A percentile compares a stretch with the other conserved stretches of the same genome.
Evolutionary conservation across 1,284 basidiomycete species (phyloP).

Genomic region (Nidula niveotomentosa): DNA sequence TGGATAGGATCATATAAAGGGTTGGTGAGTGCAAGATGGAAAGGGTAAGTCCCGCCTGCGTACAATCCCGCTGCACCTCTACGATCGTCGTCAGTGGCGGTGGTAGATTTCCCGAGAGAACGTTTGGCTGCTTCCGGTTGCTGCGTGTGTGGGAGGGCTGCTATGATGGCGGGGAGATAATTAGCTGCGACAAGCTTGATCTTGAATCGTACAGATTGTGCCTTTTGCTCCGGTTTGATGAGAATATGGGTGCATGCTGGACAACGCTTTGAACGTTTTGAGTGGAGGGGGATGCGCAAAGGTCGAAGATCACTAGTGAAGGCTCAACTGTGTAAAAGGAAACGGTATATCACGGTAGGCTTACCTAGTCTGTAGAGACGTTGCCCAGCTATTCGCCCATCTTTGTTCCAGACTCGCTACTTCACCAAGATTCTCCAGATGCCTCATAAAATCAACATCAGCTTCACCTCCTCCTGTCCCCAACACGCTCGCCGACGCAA

Average conservation of each 20-base stretch:
- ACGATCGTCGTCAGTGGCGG: constrained; percentile 39
- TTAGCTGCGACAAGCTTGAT: constrained; percentile 96
- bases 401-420: constrained; percentile 77
- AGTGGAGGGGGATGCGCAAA: constrained; percentile 85
- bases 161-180: constrained; percentile 88
- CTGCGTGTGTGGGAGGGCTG: constrained; percentile 60
- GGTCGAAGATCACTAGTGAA: constrained; percentile 75
- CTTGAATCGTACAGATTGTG: constrained; percentile 91
- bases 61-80: constrained; percentile 48
- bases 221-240: constrained; percentile 97
- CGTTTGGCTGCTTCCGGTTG: constrained; percentile 49
- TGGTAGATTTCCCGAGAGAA: constrained; percentile 40
- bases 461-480: constrained; percentile 62
- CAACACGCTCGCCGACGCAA: constrained; percentile 48
- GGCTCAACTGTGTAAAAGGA: constrained; percentile 5
- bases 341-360: constrained; percentile 42
- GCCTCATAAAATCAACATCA: constrained; percentile 69
- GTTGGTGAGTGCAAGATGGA: constrained; percentile 89
- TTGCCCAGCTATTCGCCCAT: constrained; percentile 82
- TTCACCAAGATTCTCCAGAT: constrained; percentile 58
- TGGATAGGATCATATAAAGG: constrained; percentile 94
- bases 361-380: constrained; percentile 51
- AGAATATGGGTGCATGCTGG: constrained; percentile 93
- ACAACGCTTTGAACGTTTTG: constrained; percentile 95
- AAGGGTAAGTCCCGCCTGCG: constrained; percentile 79